These are phyloP conservation scores for Naganishia onofrii DNA, from an alignment of 768 basidiomycete genomes.

Conservation along the genomic window DNA sequence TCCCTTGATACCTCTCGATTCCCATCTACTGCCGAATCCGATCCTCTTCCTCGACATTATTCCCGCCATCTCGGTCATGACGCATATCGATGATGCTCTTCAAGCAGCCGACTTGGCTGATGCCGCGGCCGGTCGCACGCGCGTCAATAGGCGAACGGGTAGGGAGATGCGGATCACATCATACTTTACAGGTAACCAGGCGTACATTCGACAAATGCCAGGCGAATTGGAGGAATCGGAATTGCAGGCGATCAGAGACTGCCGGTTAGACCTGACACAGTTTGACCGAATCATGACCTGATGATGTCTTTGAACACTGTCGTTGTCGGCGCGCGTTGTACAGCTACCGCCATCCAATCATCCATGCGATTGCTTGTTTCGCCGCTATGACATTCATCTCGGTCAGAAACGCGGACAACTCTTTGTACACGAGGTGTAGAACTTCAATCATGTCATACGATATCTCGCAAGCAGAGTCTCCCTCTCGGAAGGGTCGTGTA, in stretches of 20 bases:
- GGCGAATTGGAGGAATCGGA: slow-evolving; percentile 30
- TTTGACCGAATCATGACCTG: background rate
- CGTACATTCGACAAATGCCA: slow-evolving; percentile 39
- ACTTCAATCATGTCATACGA: no score
- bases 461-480: no score
- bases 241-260: slow-evolving; percentile 24
- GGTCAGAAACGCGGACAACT: no score
- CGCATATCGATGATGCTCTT: slow-evolving; percentile 62
- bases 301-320: background rate
- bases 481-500: no score
- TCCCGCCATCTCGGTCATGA: slow-evolving; percentile 67
- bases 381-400: no score
- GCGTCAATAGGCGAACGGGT: slow-evolving; percentile 46
- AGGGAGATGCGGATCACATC: slow-evolving; percentile 38
- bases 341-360: no score
- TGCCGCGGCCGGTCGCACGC: slow-evolving; percentile 37
- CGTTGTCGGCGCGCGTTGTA: no score
- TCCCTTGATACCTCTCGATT: slow-evolving; percentile 56
- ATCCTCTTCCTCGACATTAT: slow-evolving; percentile 66
- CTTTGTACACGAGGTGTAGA: no score
- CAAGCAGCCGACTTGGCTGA: slow-evolving; percentile 40
- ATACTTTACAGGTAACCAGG: slow-evolving; percentile 22
- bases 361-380: no score
- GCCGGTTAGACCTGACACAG: slow-evolving; percentile 13
- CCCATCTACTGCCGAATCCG: slow-evolving; percentile 56